Evolutionary conservation across 2,329 filamentous ascomycete genomes (phyloP).

Genomic region (Claviceps sp.): DNA sequence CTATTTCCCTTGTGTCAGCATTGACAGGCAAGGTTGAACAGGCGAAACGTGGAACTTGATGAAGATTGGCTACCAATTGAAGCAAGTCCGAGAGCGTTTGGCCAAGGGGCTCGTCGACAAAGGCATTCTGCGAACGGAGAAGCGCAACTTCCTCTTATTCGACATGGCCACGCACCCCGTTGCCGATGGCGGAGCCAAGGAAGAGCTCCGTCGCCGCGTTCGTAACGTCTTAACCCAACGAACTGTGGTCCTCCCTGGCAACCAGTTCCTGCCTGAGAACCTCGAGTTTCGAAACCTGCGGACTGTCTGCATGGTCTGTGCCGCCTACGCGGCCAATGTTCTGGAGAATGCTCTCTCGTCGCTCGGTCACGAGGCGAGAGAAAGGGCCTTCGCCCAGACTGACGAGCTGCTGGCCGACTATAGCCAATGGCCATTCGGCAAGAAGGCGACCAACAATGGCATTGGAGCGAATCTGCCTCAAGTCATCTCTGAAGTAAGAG

Average conservation of each 20-base stretch:
- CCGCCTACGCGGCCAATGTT: constrained; percentile 94
- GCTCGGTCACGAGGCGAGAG: constrained; percentile 83
- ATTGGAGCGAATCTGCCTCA: constrained; percentile 88
- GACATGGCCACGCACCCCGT: constrained; percentile 99
- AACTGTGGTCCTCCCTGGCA: constrained; percentile 77
- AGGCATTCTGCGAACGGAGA: constrained; percentile 94
- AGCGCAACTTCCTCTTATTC: constrained; percentile 98
- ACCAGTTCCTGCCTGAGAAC: constrained; percentile 83
- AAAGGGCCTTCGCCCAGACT: constrained; percentile 91
- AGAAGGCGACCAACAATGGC: constrained; percentile 63
- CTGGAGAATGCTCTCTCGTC: constrained; percentile 94
- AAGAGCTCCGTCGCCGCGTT: constrained; percentile 87
- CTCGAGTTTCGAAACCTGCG: constrained; percentile 88
- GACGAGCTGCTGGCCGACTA: constrained; percentile 93
- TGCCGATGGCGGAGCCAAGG: constrained; percentile 90
- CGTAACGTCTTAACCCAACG: constrained; percentile 86
- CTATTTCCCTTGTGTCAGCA: not conserved
- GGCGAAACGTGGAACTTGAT: constrained; percentile 99
- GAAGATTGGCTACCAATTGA: constrained; percentile 99
- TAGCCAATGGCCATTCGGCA: constrained; percentile 92
- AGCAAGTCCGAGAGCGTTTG: constrained; percentile 94
- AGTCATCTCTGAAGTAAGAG: constrained; percentile 58
- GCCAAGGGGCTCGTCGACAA: constrained; percentile 98
- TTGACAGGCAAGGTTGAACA: constrained; percentile 22
- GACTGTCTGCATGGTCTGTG: constrained; percentile 93